A percentile compares a stretch with the other conserved stretches of the same genome.
Conservation (phyloP, 345 rosid genomes). For the Brassica rapa region DNA sequence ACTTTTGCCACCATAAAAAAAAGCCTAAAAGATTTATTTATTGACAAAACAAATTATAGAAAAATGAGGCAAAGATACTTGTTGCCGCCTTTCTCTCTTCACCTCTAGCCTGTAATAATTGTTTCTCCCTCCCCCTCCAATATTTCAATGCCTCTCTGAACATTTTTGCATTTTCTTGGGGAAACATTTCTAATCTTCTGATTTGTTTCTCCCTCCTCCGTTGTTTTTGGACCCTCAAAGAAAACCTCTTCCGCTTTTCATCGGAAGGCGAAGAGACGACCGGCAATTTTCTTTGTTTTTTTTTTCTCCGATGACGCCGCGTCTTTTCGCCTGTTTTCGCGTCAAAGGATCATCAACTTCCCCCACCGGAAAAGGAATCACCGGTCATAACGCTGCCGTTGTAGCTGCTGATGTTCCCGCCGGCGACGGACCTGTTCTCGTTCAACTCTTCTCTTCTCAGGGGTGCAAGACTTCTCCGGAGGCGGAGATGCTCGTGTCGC, state of each 20-base stretch:
- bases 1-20: slow-evolving; percentile 8
- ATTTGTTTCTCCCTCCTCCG: slow-evolving; percentile 25
- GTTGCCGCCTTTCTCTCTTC: slow-evolving; percentile 46
- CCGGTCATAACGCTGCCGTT: slow-evolving; percentile 21
- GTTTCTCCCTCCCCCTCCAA: slow-evolving; percentile 10
- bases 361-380: slow-evolving; percentile 14
- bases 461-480: slow-evolving; percentile 79
- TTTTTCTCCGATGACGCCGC: slow-evolving; percentile 52
- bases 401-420: slow-evolving; percentile 44
- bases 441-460: slow-evolving; percentile 86
- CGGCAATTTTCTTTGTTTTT: neutral
- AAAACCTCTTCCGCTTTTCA: slow-evolving; percentile 10
- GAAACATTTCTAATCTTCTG: slow-evolving; percentile 27
- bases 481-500: slow-evolving; percentile 75
- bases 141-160: slow-evolving; percentile 17
- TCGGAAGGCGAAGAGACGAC: slow-evolving; percentile 31
- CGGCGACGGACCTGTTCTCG: slow-evolving; percentile 57
- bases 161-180: slow-evolving; percentile 24
- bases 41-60: neutral
- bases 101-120: slow-evolving; percentile 41
- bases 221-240: neutral
- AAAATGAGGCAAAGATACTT: slow-evolving; percentile 4
- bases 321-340: slow-evolving; percentile 74
- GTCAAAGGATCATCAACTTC: slow-evolving; percentile 33
- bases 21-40: neutral